Evolutionary conservation across 1,284 basidiomycete genomes (phyloP), one percentile per base, ranked within the genome.

Genomic region (Tilletia caries): DNA sequence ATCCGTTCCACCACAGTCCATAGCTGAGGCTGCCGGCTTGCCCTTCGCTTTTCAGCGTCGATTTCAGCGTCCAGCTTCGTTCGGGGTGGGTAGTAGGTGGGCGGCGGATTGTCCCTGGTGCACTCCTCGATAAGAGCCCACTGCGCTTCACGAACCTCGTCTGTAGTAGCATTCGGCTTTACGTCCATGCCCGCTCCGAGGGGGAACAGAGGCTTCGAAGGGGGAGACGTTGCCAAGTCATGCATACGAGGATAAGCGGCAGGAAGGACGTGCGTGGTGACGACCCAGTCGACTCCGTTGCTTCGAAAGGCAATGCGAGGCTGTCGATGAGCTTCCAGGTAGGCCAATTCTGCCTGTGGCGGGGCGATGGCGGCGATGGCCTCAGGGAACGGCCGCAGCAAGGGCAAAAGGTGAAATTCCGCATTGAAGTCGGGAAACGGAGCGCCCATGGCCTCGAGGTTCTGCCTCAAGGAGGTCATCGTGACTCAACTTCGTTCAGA

Each of bases 1-100:
- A 62, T 62, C 6, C 58, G 58, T 29, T 62, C 58, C 8, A 62
- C 58, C 10, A 62, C 58, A 18, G 58, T 33, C 58, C 58, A 62
- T 27, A 62, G 58, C 32, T 62, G 58, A 33, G 58, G 58, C 3
- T 33, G 29, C 32, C 58, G 29, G 1, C 27, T n/a, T 6, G 58
- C 58, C n/a, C 33, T 33, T 4, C 58, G 58, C 29, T 29, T 25
- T 33, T 62, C 58, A 1, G 33, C 58, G 18, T 62, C 58, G n/a
- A 62, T 29, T 23, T 62, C 58, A 29, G 58, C 58, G 34, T 62
- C 58, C 8, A 62, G 33, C 27, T 25, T 29, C 12, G 58, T 33
- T 20, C 10, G 18, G n/a, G 58, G 58, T 10, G 32, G 58, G 58
- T 62, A 62, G n/a, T 62, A 62, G 13, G 58, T 62, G 10, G 58